A percentile compares a stretch with the other conserved stretches of the same genome.
Conservation (phyloP, 352 stramenopile species). For the Phytophthora rubi region DNA sequence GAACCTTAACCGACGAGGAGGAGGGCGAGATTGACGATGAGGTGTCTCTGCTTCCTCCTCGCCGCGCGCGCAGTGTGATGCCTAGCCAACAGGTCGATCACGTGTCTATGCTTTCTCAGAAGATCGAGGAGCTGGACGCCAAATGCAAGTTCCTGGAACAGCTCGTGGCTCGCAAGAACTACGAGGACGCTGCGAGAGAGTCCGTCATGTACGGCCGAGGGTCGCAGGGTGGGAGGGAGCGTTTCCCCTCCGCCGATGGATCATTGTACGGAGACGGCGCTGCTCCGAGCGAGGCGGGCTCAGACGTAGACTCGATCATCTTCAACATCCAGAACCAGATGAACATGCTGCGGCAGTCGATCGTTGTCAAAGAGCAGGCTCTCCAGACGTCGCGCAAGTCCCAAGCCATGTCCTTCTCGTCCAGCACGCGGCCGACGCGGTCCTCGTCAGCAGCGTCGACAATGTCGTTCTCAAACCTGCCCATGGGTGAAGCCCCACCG, state of each 20-base stretch:
- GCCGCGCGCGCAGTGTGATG: slow-evolving; percentile 64
- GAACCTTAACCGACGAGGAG: slow-evolving; percentile 47
- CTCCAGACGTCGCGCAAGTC: slow-evolving; percentile 57
- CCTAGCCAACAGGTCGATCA: slow-evolving; percentile 58
- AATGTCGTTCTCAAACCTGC: slow-evolving; percentile 50
- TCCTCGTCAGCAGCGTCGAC: slow-evolving; percentile 73
- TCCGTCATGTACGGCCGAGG: slow-evolving; percentile 37
- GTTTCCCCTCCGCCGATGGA: slow-evolving; percentile 30
- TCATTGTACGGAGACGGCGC: slow-evolving; percentile 39
- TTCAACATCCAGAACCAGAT: slow-evolving; percentile 86
- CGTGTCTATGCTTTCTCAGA: slow-evolving; percentile 63
- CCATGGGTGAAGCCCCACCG: slow-evolving; percentile 37
- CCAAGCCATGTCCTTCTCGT: slow-evolving; percentile 67
- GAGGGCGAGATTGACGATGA: slow-evolving; percentile 48
- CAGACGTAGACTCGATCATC: slow-evolving; percentile 76
- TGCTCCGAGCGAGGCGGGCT: slow-evolving; percentile 40
- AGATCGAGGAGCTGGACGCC: slow-evolving; percentile 80
- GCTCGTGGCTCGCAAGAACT: slow-evolving; percentile 61
- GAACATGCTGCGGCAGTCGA: slow-evolving; percentile 76
- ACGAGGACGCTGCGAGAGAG: slow-evolving; percentile 46
- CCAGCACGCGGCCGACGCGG: slow-evolving; percentile 64
- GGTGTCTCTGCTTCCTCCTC: slow-evolving; percentile 52
- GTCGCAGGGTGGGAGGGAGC: slow-evolving; percentile 25
- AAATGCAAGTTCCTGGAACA: slow-evolving; percentile 86
- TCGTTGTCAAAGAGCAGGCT: slow-evolving; percentile 67